Conservation (phyloP, 129 eudicot genomes). For the Chrysanthemum makinoi region DNA sequence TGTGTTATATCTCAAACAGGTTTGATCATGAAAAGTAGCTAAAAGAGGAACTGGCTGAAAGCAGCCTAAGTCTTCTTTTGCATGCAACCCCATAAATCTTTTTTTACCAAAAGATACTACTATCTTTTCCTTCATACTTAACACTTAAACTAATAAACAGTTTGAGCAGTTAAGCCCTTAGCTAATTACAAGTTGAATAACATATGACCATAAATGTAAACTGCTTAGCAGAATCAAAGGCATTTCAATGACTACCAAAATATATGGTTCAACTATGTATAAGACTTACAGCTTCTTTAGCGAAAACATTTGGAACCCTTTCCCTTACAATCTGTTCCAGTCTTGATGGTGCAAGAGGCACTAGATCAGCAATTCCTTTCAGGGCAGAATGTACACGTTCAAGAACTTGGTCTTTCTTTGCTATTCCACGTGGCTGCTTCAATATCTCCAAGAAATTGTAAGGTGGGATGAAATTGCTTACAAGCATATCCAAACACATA, state of each 20-base stretch:
- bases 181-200: too few species aligned
- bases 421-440: constrained; percentile 63
- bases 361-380: constrained; percentile 58
- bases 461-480: constrained; percentile 80
- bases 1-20: too few species aligned
- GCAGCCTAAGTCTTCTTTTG: too few species aligned
- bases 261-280: constrained; percentile 9
- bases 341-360: constrained; percentile 83
- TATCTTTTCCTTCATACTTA: too few species aligned
- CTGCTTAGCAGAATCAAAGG: not conserved
- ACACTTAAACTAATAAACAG: too few species aligned
- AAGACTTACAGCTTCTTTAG: constrained; percentile 57
- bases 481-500: constrained; percentile 89
- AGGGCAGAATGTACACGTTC: constrained; percentile 73
- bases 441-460: constrained; percentile 37
- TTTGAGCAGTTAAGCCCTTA: too few species aligned
- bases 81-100: too few species aligned
- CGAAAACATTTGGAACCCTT: constrained; percentile 51
- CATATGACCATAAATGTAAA: not conserved
- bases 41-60: too few species aligned
- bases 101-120: too few species aligned
- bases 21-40: too few species aligned
- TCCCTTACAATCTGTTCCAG: constrained; percentile 60
- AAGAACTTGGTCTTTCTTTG: constrained; percentile 78
- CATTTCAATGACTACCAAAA: not conserved